A percentile compares a stretch with the other conserved stretches of the same genome.
Evolutionary conservation across 192 early-diverging fungal genomes (phyloP).

Genomic region (Backusella tuberculispora): DNA sequence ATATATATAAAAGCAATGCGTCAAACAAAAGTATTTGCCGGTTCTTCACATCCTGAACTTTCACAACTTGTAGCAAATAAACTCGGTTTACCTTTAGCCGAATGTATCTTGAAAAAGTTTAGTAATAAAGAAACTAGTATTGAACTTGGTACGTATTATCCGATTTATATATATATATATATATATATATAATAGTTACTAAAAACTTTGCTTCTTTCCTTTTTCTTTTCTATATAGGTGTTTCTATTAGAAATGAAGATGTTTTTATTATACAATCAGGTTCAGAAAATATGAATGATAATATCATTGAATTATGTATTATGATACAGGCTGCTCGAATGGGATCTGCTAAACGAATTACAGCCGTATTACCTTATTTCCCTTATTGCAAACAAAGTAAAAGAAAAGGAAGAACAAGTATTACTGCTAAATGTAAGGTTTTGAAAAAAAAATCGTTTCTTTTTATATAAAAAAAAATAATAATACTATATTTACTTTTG

Average conservation of each 20-base stretch:
- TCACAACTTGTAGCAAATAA: conserved; percentile 75
- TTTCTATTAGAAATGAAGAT: conserved; percentile 95
- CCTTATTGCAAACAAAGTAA: conserved; percentile 94
- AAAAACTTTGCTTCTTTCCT: not conserved
- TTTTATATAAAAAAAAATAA: no score
- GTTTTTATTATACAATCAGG: conserved; percentile 98
- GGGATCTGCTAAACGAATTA: conserved; percentile 89
- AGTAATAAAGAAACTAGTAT: conserved; percentile 93
- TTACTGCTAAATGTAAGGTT: conserved; percentile 78
- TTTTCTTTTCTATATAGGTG: conserved; percentile 59
- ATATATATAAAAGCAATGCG: conserved; percentile 60
- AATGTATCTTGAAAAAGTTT: conserved; percentile 80
- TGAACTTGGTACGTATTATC: conserved; percentile 62
- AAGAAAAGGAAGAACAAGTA: conserved; percentile 94
- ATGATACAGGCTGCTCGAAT: conserved; percentile 98
- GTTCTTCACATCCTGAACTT: conserved; percentile 93
- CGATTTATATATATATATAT: not conserved
- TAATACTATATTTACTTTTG: not conserved
- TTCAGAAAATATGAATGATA: conserved; percentile 95
- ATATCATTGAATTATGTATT: conserved; percentile 96
- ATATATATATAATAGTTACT: not conserved
- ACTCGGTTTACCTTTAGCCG: conserved; percentile 77
- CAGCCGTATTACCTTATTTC: conserved; percentile 94
- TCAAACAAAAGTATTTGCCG: conserved; percentile 90
- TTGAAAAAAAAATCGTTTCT: no score